phyloP scores from a whole-genome alignment of 257 asterid species.

The Misopates orontium region DNA sequence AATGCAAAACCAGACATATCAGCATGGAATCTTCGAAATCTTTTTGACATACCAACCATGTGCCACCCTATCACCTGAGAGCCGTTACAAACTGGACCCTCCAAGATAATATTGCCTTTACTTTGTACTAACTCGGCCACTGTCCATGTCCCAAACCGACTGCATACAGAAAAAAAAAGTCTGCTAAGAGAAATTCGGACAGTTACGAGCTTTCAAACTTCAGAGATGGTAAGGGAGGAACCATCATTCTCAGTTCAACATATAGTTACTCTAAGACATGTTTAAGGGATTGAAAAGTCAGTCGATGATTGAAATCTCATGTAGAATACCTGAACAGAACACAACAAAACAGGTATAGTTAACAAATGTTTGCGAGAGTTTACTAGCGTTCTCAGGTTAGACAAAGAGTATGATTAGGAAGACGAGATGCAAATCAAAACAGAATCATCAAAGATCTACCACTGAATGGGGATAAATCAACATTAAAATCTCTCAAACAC shows the following conservation, averaged over 20 bases:
- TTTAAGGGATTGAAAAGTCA: conserved; percentile 1
- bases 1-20: conserved; percentile 75
- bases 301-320: neutral
- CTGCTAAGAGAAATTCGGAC: conserved; percentile 15
- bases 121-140: conserved; percentile 54
- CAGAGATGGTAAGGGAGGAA: neutral
- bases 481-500: neutral
- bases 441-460: neutral
- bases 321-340: neutral
- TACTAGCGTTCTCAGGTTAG: neutral
- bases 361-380: neutral
- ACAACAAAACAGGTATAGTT: neutral
- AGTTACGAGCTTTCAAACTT: no score
- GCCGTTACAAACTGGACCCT: conserved; percentile 79
- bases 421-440: neutral
- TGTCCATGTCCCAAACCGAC: conserved; percentile 73
- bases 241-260: neutral
- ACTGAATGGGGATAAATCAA: neutral
- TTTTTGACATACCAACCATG: conserved; percentile 30
- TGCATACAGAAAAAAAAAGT: conserved; percentile 40
- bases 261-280: neutral
- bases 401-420: neutral
- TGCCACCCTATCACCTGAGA: conserved; percentile 81
- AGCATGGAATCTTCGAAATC: conserved; percentile 54
- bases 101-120: conserved; percentile 35